Base-by-base conservation (phyloP, 2,329 filamentous ascomycete genomes). In the Trichoderma asperellum region DNA sequence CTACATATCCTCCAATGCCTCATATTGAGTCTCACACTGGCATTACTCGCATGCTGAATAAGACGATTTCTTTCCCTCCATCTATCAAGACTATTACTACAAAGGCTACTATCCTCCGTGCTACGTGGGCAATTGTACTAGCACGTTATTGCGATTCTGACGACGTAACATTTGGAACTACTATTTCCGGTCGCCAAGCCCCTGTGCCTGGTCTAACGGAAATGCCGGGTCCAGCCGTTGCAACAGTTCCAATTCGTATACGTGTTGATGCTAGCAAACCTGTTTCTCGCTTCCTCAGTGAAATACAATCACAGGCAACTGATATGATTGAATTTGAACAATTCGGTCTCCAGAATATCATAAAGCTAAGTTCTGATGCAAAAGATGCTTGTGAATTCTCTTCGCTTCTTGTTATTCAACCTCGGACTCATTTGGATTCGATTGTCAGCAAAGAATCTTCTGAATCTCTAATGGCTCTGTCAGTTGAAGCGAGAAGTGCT, bases 241-340 rank as follows among this genome's bases (percentile, higher is more conserved):
- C 70, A 12, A 73, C 71, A 1, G 68, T 73, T 6, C 72, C 73
- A 16, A 63, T 72, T 14, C 72, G 73, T 18, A 63, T 72, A 37
- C 63, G 68, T 5, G 27, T 73, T 27, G 34, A 71, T 29, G 24
- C 56, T 34, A 49, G 16, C 2, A 60, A 70, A 12, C n/a, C 70
- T 63, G 62, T 70, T 2, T 56, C 68, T 10, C 35, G 27, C 5
- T 70, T 68, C 18, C 18, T 72, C 57, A 16, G 59, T 11, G 58
- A 68, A 10, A 64, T 74, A 5, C 72, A 73, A 43, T 68, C 62
- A 3, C 69, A 73, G 18, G 72, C 73, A 12, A 65, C 70, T 2
- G 59, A 72, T 1, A 73, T 74, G 71, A 73, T 75, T 59, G 70
- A 71, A 0, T 74, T 70, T 47, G 74, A 75, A 43, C 74, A 75